These are phyloP conservation scores for Xylaria grammica DNA, from an alignment of 495 filamentous ascomycete genomes.

Conservation along the genomic window DNA sequence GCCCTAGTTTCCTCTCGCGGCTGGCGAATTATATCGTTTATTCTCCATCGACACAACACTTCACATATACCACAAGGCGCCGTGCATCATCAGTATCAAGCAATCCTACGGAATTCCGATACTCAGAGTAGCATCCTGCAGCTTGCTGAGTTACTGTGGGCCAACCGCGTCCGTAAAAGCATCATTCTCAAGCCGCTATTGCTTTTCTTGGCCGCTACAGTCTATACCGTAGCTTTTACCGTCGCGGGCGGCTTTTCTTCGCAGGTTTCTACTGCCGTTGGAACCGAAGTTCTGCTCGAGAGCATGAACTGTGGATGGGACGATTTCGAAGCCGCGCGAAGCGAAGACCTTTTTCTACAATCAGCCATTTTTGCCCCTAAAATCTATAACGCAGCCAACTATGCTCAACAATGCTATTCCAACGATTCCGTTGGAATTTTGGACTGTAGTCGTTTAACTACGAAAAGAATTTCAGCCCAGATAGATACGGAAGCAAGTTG, in stretches of 20 bases:
- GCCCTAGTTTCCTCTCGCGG: constrained; percentile 10
- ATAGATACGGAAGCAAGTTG: background rate
- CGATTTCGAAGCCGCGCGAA: too few species aligned
- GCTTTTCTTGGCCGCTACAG: background rate
- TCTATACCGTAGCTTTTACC: constrained; percentile 5
- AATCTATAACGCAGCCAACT: constrained; percentile 17
- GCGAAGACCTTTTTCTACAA: too few species aligned
- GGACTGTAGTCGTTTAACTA: constrained; percentile 11
- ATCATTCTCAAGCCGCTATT: background rate
- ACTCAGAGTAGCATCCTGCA: background rate
- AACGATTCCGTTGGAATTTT: background rate
- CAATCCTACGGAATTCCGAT: constrained; percentile 20
- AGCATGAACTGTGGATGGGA: constrained; percentile 15
- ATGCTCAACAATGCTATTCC: constrained; percentile 25
- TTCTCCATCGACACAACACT: constrained; percentile 12
- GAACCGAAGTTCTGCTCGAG: constrained; percentile 18
- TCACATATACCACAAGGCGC: background rate
- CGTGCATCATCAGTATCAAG: constrained; percentile 21
- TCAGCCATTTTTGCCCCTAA: too few species aligned
- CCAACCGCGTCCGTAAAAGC: background rate
- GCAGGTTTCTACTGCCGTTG: constrained; percentile 12
- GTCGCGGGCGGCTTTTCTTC: constrained; percentile 20
- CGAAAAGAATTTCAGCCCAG: background rate
- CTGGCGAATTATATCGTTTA: constrained; percentile 22
- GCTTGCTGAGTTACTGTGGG: background rate